A percentile compares a stretch with the other conserved stretches of the same genome.
Evolutionary conservation across 257 asterid genomes (phyloP).

Genomic region (Solanum boliviense): DNA sequence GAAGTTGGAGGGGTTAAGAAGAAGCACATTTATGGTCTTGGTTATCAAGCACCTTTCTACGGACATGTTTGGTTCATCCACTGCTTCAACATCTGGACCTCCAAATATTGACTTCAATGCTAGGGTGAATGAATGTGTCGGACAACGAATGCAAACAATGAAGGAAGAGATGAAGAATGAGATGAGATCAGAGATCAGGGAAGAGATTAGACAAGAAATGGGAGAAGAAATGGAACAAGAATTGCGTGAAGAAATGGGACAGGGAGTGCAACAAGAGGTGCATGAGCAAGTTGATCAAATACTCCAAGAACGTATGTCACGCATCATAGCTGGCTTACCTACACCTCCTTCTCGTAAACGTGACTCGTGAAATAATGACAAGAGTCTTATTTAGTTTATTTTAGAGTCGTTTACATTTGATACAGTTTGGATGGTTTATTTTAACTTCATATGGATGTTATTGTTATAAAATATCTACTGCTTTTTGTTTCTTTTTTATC

Average conservation of each 20-base stretch:
- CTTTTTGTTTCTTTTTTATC: no score
- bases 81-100: not conserved
- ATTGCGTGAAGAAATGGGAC: not conserved
- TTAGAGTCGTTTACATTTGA: not conserved
- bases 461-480: no score
- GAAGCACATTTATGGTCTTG: not conserved
- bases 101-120: not conserved
- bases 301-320: not conserved
- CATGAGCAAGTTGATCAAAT: not conserved
- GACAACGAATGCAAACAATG: not conserved
- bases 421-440: not conserved
- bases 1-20: not conserved
- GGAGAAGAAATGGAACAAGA: not conserved
- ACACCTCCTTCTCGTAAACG: not conserved
- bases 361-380: not conserved
- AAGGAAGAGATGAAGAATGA: not conserved
- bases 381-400: not conserved
- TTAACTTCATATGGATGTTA: not conserved
- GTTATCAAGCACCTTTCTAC: not conserved
- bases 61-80: not conserved
- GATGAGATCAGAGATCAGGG: not conserved
- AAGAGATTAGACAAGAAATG: not conserved
- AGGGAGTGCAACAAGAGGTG: not conserved
- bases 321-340: not conserved
- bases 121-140: not conserved